Evolutionary conservation across 495 filamentous ascomycete genomes (phyloP), one percentile per base, ranked within the genome.

Genomic region (Penicillium longicatenatum): DNA sequence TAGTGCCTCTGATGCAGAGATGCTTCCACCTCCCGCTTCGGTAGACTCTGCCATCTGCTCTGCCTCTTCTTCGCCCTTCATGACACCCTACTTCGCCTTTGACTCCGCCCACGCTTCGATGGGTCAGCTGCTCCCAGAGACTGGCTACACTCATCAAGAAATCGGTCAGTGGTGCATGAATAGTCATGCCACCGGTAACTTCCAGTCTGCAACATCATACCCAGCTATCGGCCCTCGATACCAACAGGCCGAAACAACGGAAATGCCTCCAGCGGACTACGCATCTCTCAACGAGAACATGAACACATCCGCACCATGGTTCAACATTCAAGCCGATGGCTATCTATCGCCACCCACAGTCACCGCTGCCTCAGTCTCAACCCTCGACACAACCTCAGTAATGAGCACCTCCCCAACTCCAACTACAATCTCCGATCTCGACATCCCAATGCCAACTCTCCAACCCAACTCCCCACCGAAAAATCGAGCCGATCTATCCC

Each of bases 111-210:
- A 55, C 24, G 3, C 45, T 8, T 6, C 45, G 0, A 45, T 55
- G 10, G 31, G 22, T 17, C 12, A 21, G 1, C 51, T 46, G 7
- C n/a, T 50, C 0, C 49, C 52, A 6, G 22, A 4, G 7, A 16
- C 50, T 11, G 59, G 62, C 6, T 68, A 65, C 16, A 63, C 52
- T 6, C 35, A 61, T 1, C 61, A 67, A 35, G 56, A 69, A 22
- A 65, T 70, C 35, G 49, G 63, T 19, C 59, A 63, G 52, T 65
- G 61, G 60, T 67, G 62, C 46, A 59, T 68, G 21, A 62, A 70
- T 19, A 64, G 59, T 48, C 55, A 61, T 21, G 49, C 52, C 12
- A 19, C 52, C 2, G 42, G 19, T 22, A 44, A 26, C 2, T 51
- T 67, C 42, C 64, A 62, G 30, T 55, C 50, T 7, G 54, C 56